These are phyloP conservation scores for Stentor roeselii DNA, from an alignment of 73 alveolate genomes.

Conservation along the genomic window DNA sequence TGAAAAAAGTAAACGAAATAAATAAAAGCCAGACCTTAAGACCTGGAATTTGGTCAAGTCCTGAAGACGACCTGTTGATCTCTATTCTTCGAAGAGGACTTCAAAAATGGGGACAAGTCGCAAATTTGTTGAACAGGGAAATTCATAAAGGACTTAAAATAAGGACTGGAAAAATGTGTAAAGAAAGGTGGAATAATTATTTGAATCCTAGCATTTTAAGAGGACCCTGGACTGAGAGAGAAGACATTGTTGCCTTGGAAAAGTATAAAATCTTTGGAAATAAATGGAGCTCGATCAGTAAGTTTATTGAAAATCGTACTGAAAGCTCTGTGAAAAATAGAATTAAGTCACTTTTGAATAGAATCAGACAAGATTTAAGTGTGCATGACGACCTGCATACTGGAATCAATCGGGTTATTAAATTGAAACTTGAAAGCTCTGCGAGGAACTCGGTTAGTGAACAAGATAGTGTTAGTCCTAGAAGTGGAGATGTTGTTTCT, in stretches of 20 bases:
- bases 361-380: background rate
- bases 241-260: slow-evolving; percentile 65
- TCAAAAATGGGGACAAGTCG: slow-evolving; percentile 48
- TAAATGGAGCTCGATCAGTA: slow-evolving; percentile 78
- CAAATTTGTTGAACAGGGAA: slow-evolving; percentile 35
- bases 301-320: slow-evolving; percentile 68
- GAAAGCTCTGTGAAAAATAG: slow-evolving; percentile 81
- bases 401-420: background rate
- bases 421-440: too few species aligned
- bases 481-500: too few species aligned
- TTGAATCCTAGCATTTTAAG: slow-evolving; percentile 72
- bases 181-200: slow-evolving; percentile 86
- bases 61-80: slow-evolving; percentile 10
- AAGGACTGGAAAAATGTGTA: slow-evolving; percentile 79
- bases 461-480: slow-evolving; percentile 2
- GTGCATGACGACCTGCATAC: background rate
- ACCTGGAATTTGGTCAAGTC: slow-evolving; percentile 20
- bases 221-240: slow-evolving; percentile 71
- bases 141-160: slow-evolving; percentile 30
- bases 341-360: slow-evolving; percentile 30
- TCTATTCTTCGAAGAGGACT: background rate
- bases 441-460: background rate
- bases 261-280: slow-evolving; percentile 71
- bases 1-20: slow-evolving; percentile 14
- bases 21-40: background rate